Evolutionary conservation across 768 basidiomycete genomes (phyloP), one percentile per base, ranked within the genome.

Genomic region (Cubamyces lactineus): DNA sequence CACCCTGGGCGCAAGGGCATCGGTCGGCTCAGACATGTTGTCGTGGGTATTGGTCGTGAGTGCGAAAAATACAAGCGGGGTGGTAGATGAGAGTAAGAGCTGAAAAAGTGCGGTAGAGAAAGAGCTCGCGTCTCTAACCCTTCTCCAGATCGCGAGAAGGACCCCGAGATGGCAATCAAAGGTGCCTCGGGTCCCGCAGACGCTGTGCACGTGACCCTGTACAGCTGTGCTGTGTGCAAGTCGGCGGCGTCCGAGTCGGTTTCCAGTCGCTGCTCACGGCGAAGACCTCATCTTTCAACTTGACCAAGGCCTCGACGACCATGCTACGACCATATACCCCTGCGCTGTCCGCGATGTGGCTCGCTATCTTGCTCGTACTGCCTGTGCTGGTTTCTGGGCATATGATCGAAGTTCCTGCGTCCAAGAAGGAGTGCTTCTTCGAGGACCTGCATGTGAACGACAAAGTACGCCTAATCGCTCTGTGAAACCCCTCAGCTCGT

Each of bases 371-470:
- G 64, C 73, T 66, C 16, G 49, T 77, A 13, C 53, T 74, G 39
- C 71, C 76, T 1, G 24, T 57, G 12, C 64, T 85, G 40, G 76
- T 79, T 17, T 80, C 77, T 49, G 84, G 87, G 0, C 90, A 93
- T 74, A 82, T 89, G 73, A 86, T 92, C 68, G 86, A 87, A 68
- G 80, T 97, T 13, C 73, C 81, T 3, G 89, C 94, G 12, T 87
- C 88, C 16, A 87, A 86, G 71, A 94, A 93, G 71, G 94, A 96
- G 71, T 97, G 94, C 76, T 97, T 94, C 81, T 96, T 97, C 72
- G 95, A 97, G 76, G 94, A 96, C 77, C 83, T 96, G 12, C 92
- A 95, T 70, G 79, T 84, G 65, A 86, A 94, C 73, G 94, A 96
- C 86, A 92, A 95, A 82, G 92, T 91, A 64, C 59, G 69, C 66